A percentile compares a stretch with the other conserved stretches of the same genome.
Evolutionary conservation across 176 grass and related monocot species (phyloP).

Genomic region (Bonia amplexicaulis): DNA sequence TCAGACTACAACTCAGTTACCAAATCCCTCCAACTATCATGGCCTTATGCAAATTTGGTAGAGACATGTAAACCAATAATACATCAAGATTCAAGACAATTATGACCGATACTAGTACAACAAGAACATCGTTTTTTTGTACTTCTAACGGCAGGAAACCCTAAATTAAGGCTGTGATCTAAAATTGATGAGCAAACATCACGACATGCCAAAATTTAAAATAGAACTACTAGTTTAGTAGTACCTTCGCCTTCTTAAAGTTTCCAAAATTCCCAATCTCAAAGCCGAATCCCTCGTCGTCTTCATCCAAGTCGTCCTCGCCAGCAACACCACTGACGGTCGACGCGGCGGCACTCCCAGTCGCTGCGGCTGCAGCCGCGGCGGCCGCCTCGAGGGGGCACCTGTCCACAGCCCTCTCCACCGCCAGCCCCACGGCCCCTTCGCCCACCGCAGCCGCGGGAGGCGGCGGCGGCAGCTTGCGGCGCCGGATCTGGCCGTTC

Average conservation of each 20-base stretch:
- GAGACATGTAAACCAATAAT: not conserved
- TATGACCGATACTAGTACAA: not conserved
- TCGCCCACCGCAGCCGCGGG: not conserved
- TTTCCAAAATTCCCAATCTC: constrained; percentile 58
- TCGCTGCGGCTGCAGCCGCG: constrained; percentile 22
- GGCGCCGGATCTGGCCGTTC: constrained; percentile 35
- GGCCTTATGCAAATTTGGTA: not conserved
- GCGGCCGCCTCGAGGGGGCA: constrained; percentile 51
- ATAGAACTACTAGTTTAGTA: not conserved
- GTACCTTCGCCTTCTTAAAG: constrained; percentile 66
- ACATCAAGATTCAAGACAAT: not conserved
- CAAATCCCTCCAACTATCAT: not conserved
- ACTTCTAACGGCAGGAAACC: not conserved
- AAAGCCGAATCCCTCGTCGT: constrained; percentile 51
- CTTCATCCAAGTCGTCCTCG: constrained; percentile 58
- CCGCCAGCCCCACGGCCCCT: not conserved
- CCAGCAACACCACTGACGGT: constrained; percentile 5
- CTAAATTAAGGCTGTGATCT: not conserved
- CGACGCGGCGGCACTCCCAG: constrained; percentile 29
- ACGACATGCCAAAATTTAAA: not conserved
- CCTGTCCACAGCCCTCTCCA: constrained; percentile 28
- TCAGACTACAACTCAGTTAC: not conserved
- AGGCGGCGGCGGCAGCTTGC: not conserved
- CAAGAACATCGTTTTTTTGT: too few species aligned
- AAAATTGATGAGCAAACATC: not conserved